Evolutionary conservation across 768 basidiomycete genomes (phyloP).

Genomic region (Naganishia kalamii): DNA sequence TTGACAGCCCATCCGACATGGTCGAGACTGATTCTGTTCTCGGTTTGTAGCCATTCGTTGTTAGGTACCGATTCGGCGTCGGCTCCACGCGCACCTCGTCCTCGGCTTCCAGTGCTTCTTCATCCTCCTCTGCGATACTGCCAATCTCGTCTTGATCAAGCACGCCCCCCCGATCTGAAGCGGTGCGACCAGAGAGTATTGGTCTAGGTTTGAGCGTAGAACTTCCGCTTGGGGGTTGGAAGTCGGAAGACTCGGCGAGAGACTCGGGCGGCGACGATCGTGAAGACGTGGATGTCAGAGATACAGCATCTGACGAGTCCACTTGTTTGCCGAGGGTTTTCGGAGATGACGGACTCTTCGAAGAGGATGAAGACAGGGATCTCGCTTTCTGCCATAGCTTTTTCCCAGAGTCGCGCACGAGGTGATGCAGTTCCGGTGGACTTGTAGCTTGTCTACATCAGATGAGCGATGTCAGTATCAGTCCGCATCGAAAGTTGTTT

Average conservation of each 20-base stretch:
- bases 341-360: constrained; percentile 12
- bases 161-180: not conserved
- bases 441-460: not conserved
- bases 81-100: not conserved
- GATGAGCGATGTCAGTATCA: not conserved
- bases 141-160: constrained; percentile 17
- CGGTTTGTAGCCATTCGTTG: not conserved
- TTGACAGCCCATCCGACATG: not conserved
- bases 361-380: constrained; percentile 23
- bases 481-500: not conserved
- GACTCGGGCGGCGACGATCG: not conserved
- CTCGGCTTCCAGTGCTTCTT: constrained; percentile 18
- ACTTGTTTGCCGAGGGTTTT: not conserved
- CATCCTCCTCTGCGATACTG: constrained; percentile 16
- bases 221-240: too few species aligned
- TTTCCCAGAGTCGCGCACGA: constrained; percentile 33
- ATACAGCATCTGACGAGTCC: not conserved
- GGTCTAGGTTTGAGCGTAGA: not conserved
- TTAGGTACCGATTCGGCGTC: not conserved
- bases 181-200: not conserved
- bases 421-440: constrained; percentile 36
- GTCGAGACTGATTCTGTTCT: not conserved
- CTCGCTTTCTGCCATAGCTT: constrained; percentile 40
- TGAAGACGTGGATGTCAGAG: not conserved
- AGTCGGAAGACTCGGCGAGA: not conserved